phyloP scores from a whole-genome alignment of 768 basidiomycete species.

The Crucibulum laeve region DNA sequence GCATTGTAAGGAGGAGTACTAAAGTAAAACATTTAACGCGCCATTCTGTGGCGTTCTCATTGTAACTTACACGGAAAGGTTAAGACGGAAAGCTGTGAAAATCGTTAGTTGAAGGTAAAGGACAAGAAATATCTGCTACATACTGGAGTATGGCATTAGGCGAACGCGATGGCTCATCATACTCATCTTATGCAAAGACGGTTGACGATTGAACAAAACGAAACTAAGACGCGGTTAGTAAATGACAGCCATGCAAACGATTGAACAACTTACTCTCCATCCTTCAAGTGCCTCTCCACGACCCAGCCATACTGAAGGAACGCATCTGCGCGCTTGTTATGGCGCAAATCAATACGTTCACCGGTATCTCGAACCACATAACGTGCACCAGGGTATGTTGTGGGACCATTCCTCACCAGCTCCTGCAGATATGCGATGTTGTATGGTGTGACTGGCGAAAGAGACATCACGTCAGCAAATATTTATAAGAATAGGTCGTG shows the following conservation, averaged over 20 bases:
- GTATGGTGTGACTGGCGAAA: constrained; percentile 81
- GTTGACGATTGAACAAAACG: constrained; percentile 97
- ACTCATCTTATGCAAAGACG: constrained; percentile 99
- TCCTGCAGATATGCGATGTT: constrained; percentile 94
- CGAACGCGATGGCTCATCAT: constrained; percentile 99
- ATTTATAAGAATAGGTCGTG: neutral
- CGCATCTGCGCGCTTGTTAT: constrained; percentile 93
- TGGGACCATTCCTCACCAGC: constrained; percentile 91
- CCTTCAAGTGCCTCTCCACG: constrained; percentile 94
- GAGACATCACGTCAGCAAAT: constrained; percentile 5
- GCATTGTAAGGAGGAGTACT: constrained; percentile 98
- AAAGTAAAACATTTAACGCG: constrained; percentile 19
- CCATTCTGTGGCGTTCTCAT: constrained; percentile 13
- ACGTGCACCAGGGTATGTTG: constrained; percentile 91
- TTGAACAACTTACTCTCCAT: constrained; percentile 81
- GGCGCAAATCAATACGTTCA: constrained; percentile 93
- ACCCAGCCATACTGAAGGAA: constrained; percentile 98
- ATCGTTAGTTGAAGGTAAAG: neutral
- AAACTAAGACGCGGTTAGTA: constrained; percentile 41
- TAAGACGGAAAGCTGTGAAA: constrained; percentile 84
- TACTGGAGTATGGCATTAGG: constrained; percentile 97
- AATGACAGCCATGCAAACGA: constrained; percentile 1
- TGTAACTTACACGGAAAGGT: constrained; percentile 87
- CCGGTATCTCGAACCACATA: constrained; percentile 97
- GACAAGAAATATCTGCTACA: constrained; percentile 24